Evolutionary conservation across 2,329 filamentous ascomycete species (phyloP), one percentile per base, ranked within the genome.

Genomic region (Claviceps pazoutovae): DNA sequence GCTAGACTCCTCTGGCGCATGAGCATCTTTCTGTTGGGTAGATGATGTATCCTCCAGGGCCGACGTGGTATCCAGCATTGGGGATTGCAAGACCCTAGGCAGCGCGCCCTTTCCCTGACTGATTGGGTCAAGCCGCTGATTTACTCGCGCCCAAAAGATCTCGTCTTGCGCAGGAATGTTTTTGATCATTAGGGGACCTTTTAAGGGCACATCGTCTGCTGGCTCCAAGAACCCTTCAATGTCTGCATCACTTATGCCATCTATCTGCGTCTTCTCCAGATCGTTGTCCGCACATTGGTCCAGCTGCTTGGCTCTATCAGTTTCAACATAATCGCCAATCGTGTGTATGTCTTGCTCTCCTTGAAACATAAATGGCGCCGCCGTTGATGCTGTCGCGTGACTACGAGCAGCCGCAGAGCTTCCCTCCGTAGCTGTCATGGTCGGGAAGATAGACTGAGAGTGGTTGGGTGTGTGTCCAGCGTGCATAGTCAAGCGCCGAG

Each of bases 391-490:
- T 26, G 61, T 58, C 5, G 58, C 61, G 37, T 61, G 61, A 48
- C 62, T 66, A 26, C 55, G 59, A 9, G 56, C 61, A 9, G 57
- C 51, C 9, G 61, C 55, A 13, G 63, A 61, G 50, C 57, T 59
- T 26, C 60, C 55, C 11, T 64, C 68, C 2, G 72, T 73, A 13
- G 69, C 69, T 8, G 67, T 65, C 46, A 70, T 65, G 9, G 72
- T 74, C 5, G 70, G 68, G 16, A 79, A 63, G 2, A 73, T 63
- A 4, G 78, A 79, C 11, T 80, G 65, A 1, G 77, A 79, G 60
- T 81, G 78, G 49, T 73, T 81, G 6, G 79, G 79, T 1, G 79
- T 82, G 62, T 82, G 79, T 1, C 79, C 79, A 19, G 79, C 79
- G 61, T 82, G 74, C 72, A 83, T 77, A 0, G 72, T 80, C 42